Evolutionary conservation across 495 filamentous ascomycete genomes (phyloP).

Genomic region (Penicillium roqueforti): DNA sequence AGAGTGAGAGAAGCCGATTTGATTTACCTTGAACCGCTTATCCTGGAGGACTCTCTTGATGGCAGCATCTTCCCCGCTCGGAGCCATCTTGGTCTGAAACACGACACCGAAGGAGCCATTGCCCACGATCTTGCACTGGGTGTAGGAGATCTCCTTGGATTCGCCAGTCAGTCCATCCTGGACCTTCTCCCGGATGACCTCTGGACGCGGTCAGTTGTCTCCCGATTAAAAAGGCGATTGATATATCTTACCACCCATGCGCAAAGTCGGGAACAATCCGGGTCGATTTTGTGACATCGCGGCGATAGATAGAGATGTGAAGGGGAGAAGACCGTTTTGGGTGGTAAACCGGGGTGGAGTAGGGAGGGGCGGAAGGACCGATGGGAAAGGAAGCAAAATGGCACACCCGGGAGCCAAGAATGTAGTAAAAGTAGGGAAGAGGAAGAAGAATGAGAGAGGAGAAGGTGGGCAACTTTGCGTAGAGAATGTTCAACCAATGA

Average conservation of each 20-base stretch:
- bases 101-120: conserved; percentile 99
- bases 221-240: conserved; percentile 8
- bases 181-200: conserved; percentile 97
- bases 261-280: conserved; percentile 68
- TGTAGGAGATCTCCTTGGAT: conserved; percentile 93
- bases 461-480: conserved; percentile 7
- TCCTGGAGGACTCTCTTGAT: conserved; percentile 98
- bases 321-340: conserved; percentile 29
- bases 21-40: conserved; percentile 94
- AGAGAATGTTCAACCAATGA: conserved; percentile 12
- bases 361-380: conserved; percentile 27
- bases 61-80: conserved; percentile 93
- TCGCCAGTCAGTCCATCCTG: conserved; percentile 97
- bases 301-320: conserved; percentile 24
- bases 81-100: conserved; percentile 97
- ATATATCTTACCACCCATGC: conserved; percentile 71
- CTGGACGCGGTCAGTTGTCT: conserved; percentile 46
- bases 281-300: conserved; percentile 73
- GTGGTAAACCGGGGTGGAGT: conserved; percentile 17
- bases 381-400: conserved; percentile 22
- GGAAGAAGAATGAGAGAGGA: conserved; percentile 10
- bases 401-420: conserved; percentile 24
- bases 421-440: conserved; percentile 7
- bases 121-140: conserved; percentile 99
- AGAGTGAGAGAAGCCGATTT: too few species aligned